Percentiles rank a stretch among this genome's conserved stretches.
These are phyloP conservation scores for Cryptosporidium felis DNA, from an alignment of 169 alveolate species.

Conservation along the genomic window DNA sequence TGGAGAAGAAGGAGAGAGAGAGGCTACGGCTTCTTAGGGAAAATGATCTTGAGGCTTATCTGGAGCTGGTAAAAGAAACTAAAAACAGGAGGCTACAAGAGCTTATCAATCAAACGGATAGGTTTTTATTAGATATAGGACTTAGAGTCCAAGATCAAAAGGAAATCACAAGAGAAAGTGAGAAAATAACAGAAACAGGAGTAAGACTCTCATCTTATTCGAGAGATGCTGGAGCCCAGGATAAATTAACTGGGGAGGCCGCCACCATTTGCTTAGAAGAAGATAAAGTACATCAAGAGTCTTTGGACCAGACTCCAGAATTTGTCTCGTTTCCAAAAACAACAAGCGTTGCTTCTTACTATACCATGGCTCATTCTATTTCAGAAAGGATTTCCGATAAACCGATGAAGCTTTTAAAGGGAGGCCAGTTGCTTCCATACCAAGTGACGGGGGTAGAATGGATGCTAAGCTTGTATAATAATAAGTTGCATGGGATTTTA, in stretches of 20 bases:
- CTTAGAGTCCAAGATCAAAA: conserved; percentile 88
- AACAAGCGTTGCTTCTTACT: conserved; percentile 76
- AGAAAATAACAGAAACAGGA: too few relatives aligned
- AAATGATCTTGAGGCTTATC: conserved; percentile 84
- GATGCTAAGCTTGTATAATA: conserved; percentile 90
- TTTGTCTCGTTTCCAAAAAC: conserved; percentile 2
- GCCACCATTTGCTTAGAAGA: conserved; percentile 9
- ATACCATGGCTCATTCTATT: conserved; percentile 87
- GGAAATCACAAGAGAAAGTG: conserved; percentile 35
- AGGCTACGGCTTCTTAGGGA: conserved; percentile 78
- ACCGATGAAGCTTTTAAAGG: conserved; percentile 80
- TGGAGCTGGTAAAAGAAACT: conserved; percentile 82
- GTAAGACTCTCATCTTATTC: background rate
- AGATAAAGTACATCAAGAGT: conserved; percentile 15
- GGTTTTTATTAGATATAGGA: conserved; percentile 86
- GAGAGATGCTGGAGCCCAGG: background rate
- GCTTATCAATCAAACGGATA: conserved; percentile 88
- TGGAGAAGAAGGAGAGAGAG: conserved; percentile 61
- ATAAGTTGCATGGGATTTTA: conserved; percentile 88
- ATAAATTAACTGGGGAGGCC: background rate
- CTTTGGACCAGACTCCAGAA: background rate
- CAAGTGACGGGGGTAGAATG: conserved; percentile 92
- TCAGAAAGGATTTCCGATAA: conserved; percentile 85
- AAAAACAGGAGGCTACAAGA: conserved; percentile 88
- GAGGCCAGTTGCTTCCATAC: conserved; percentile 88